These are phyloP conservation scores for Sclerotinia trifoliorum DNA, from an alignment of 2,329 filamentous ascomycete species.

Conservation along the genomic window DNA sequence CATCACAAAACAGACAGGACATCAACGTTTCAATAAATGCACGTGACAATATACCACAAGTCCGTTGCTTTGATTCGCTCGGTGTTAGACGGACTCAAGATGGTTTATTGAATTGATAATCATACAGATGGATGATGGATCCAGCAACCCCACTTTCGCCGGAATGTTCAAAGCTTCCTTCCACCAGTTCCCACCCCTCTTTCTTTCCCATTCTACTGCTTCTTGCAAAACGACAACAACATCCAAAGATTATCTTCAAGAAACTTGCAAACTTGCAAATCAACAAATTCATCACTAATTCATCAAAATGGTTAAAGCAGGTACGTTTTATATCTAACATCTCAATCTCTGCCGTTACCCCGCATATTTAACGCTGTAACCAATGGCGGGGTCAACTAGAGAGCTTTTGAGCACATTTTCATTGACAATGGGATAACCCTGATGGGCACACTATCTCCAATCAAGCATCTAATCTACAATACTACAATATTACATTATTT, in stretches of 20 bases:
- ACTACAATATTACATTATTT: neutral
- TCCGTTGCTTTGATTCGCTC: neutral
- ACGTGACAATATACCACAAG: neutral
- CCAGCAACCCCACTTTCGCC: conserved; percentile 16
- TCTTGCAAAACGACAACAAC: conserved; percentile 17
- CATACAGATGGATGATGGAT: conserved; percentile 2
- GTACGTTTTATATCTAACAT: conserved; percentile 54
- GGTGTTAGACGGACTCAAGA: neutral
- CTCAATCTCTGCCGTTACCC: conserved; percentile 20
- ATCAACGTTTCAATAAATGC: neutral
- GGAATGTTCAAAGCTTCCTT: conserved; percentile 13
- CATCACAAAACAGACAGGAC: neutral
- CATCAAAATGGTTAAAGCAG: conserved; percentile 97
- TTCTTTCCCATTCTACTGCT: conserved; percentile 16
- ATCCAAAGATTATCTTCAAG: neutral
- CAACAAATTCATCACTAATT: conserved; percentile 39
- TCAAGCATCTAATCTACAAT: conserved; percentile 37
- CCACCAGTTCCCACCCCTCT: conserved; percentile 1
- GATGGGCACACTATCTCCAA: conserved; percentile 43
- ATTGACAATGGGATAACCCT: conserved; percentile 45
- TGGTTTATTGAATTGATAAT: conserved; percentile 17
- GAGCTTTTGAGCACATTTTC: conserved; percentile 63
- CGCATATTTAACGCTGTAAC: conserved; percentile 14
- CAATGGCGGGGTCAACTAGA: conserved; percentile 43
- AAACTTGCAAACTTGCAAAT: conserved; percentile 7